A percentile compares a stretch with the other conserved stretches of the same genome.
Conservation (phyloP, 2,329 filamentous ascomycete genomes). For the Fusarium hostae region DNA sequence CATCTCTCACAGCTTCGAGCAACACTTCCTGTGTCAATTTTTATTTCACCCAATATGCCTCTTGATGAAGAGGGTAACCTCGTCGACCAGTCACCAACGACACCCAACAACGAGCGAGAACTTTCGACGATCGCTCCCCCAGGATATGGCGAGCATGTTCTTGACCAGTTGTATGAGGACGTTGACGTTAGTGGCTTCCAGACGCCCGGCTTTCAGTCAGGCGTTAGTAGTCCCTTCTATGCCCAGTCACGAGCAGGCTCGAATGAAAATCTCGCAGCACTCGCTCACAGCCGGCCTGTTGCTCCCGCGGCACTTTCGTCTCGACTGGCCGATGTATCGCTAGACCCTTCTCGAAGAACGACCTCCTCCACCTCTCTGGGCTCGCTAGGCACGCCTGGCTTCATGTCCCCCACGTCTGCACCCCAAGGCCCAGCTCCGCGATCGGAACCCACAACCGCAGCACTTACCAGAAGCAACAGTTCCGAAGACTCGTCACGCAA, state of each 20-base stretch:
- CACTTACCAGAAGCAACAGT: constrained; percentile 65
- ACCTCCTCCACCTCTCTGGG: constrained; percentile 58
- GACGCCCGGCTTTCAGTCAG: constrained; percentile 76
- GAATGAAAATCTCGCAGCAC: constrained; percentile 77
- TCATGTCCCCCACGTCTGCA: constrained; percentile 57
- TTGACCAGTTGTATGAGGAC: constrained; percentile 91
- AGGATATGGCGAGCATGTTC: constrained; percentile 87
- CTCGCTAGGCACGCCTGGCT: constrained; percentile 57
- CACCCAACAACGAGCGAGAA: constrained; percentile 58
- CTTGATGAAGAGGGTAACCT: constrained; percentile 89
- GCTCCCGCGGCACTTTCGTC: constrained; percentile 68
- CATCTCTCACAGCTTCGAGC: constrained; percentile 73
- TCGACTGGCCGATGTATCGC: constrained; percentile 76
- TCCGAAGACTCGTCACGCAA: constrained; percentile 63
- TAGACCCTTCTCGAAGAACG: constrained; percentile 59
- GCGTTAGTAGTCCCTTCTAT: constrained; percentile 84
- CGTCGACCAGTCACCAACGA: constrained; percentile 66
- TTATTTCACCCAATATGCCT: constrained; percentile 93
- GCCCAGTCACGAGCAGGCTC: constrained; percentile 79
- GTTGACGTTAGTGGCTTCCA: constrained; percentile 85
- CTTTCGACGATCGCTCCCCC: constrained; percentile 82
- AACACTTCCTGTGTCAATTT: constrained; percentile 89
- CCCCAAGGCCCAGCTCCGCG: constrained; percentile 50
- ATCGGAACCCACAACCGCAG: constrained; percentile 57
- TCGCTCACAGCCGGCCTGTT: constrained; percentile 47